Base-by-base conservation (phyloP, 768 basidiomycete genomes). In the Mrakia blollopis region DNA sequence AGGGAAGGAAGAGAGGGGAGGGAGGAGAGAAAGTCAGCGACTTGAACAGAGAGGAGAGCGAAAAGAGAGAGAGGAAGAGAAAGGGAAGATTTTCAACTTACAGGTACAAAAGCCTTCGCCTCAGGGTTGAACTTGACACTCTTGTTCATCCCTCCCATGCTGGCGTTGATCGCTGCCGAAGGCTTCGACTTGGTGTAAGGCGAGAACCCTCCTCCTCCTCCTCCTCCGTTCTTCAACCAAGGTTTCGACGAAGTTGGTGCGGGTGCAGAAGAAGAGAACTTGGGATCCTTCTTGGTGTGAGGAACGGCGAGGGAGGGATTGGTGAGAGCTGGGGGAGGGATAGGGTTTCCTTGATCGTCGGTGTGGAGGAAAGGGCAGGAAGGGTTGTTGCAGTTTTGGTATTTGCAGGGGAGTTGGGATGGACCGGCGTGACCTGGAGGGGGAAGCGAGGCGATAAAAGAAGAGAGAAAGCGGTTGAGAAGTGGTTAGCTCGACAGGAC, bases 51-150 rank as follows among this genome's bases (percentile, higher is more conserved):
- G 39, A 41, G n/a, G 11, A 41, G 39, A 50, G 21, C 47, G 47
- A 50, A 7, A 50, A 4, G 39, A 44, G 18, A 37, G 18, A n/a
- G 18, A 54, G 54, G 25, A 16, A 60, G 28, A 71, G 28, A 4
- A 9, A 32, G 52, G 71, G 54, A 16, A 25, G 23, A 57, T 10
- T 8, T 32, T 2, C 28, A 60, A 50, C 76, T 44, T 13, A 77
- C 73, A 23, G 79, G 80, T 14, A 78, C 77, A 41, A 80, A 80
- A n/a, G 74, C 47, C 52, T 74, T 61, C 3, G 79, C 78, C 54
- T 79, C 39, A 25, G 78, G 65, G 80, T 74, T 92, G 81, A 93
- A 93, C 62, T 87, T 89, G 79, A 92, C 85, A 75, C 89, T 92
- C 81, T 86, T 85, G 23, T 88, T 86, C 37, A 93, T 83, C 0